A percentile compares a stretch with the other conserved stretches of the same genome.
Conservation (phyloP, 345 rosid genomes). For the Raphanus sativus region DNA sequence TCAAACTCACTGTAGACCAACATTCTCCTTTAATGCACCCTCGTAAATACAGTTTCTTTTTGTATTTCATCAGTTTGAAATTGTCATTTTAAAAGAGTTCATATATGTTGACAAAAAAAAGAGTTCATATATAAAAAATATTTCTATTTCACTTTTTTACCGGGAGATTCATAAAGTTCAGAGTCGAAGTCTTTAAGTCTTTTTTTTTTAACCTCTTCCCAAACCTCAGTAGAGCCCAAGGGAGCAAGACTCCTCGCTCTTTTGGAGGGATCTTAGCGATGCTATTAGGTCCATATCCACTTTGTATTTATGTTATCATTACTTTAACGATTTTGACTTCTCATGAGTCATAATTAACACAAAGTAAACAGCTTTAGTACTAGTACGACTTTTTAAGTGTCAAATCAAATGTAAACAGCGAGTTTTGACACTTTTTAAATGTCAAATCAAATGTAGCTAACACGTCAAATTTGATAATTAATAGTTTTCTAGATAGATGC, state of each 20-base stretch:
- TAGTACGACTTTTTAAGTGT: not conserved
- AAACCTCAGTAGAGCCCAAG: not conserved
- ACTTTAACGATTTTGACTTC: not conserved
- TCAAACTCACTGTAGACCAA: constrained; percentile 29
- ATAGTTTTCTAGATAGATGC: not conserved
- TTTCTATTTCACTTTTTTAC: not conserved
- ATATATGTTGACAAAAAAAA: no score
- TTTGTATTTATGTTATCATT: not conserved
- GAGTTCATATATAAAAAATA: not conserved
- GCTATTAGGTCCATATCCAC: not conserved
- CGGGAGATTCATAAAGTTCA: not conserved
- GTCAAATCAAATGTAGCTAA: constrained; percentile 19
- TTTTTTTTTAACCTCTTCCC: not conserved
- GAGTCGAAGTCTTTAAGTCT: not conserved
- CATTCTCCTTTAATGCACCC: constrained; percentile 34
- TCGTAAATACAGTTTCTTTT: not conserved
- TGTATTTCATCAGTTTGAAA: not conserved
- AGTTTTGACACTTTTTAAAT: not conserved
- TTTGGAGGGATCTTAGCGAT: not conserved
- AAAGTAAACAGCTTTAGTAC: not conserved
- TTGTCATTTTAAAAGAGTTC: not conserved
- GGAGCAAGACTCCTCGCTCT: not conserved
- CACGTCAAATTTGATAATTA: constrained; percentile 2
- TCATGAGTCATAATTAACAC: not conserved
- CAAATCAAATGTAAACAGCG: constrained; percentile 19